Evolutionary conservation across 441 rosid species (phyloP), one percentile per base, ranked within the genome.

Genomic region (Gossypium gossypioides): DNA sequence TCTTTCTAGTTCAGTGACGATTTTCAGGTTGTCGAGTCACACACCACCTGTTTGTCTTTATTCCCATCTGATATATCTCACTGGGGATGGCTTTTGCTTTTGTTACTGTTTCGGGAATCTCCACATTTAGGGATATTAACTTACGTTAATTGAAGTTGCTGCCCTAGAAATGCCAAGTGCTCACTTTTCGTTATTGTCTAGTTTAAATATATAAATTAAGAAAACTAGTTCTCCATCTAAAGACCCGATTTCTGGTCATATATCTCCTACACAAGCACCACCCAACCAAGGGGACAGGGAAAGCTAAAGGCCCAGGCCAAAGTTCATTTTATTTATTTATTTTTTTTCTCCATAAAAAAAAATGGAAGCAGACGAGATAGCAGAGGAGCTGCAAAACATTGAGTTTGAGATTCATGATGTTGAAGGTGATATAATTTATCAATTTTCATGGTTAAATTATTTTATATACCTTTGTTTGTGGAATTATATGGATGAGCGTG

Each of bases 321-420:
- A 58, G 16, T 27, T 37, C 2, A 37, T 37, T 37, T 37, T 37
- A 37, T 37, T 58, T 29, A 25, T 24, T 4, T 57, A 24, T 29
- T 60, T 6, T 2, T 59, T 61, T 1, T 19, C 24, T 44, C 55
- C 24, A 25, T 2, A 40, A n/a, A 16, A 8, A 70, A 42, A 22
- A 24, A 85, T 87, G 91, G 93, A 82, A 59, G 67, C 72, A 4
- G 85, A 77, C 16, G 81, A 78, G 55, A 79, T 89, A 73, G 54
- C 80, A 65, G 84, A 80, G 73, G 91, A 87, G 81, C 87, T 89
- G 68, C 81, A 77, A 21, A 68, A 52, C 44, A 80, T 89, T 32
- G 93, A 86, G 62, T 34, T 63, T 8, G 86, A 89, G 76, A 74
- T 89, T 64, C 83, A 79, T 3, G 91, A 86, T 51, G 87, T 87